Evolutionary conservation across 371 early-diverging fungal species (phyloP), one percentile per base, ranked within the genome.

Genomic region (Coemansia sp.): DNA sequence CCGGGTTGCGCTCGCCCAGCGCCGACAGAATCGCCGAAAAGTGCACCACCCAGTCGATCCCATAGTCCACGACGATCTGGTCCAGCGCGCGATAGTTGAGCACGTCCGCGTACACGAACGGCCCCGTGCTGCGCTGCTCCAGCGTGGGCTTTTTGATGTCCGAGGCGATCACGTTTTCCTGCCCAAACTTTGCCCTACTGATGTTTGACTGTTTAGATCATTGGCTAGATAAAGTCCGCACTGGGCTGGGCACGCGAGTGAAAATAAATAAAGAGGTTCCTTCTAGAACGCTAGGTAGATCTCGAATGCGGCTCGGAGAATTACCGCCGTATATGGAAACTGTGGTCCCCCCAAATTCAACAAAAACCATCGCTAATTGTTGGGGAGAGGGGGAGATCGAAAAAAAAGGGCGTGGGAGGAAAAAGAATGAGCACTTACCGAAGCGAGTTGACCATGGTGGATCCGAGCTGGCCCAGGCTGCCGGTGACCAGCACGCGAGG

Each of bases 21-120:
- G 83, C 84, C 7, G 85, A 85, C 16, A 86, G 75, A 26, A 85
- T 58, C 34, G 84, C 85, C 14, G 86, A 85, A 57, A 83, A 82
- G 39, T 86, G 86, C 9, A 86, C 82, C 5, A 86, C 51, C 81
- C 83, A 83, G 67, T 86, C 86, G 62, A 85, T 82, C 16, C 81
- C 76, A 55, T 81, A 81, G 58, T 83, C 84, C 34, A 81, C 83
- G 20, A 83, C 77, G n/a, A 85, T 71, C 51, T 82, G 77, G 63
- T 85, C 84, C 7, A 85, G 71, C 38, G 79, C 68, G n/a, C 73
- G 70, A 62, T 82, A 74, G 73, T 85, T 82, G 43, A 85, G 70
- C 26, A 85, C 85, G 45, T 85, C 84, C 40, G 83, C 82, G 51
- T 79, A 82, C 4, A 83, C 84, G 73, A 85, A 85, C 42, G 85